A percentile compares a stretch with the other conserved stretches of the same genome.
These are phyloP conservation scores for Leccinum fibrillosum DNA, from an alignment of 768 basidiomycete genomes.

Conservation along the genomic window DNA sequence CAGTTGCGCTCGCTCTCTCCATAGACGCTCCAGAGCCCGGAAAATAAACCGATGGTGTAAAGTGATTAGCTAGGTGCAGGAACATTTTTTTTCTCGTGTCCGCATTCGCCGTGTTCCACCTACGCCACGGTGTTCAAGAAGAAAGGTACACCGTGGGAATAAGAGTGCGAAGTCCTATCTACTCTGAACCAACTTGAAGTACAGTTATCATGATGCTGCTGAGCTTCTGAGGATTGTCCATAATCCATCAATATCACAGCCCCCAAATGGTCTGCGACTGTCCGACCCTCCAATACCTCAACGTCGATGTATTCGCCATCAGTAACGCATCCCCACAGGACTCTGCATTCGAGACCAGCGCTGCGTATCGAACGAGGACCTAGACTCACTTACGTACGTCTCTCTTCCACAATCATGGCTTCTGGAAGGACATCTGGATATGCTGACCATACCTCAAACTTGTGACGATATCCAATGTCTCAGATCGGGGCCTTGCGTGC, in stretches of 20 bases:
- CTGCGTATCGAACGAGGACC: slow-evolving; percentile 1
- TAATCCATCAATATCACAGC: no score
- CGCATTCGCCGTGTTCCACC: no score
- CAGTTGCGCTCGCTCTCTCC: no score
- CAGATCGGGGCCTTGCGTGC: slow-evolving; percentile 40
- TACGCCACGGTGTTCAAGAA: no score
- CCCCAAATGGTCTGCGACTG: slow-evolving; percentile 1
- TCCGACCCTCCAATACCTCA: slow-evolving; percentile 21
- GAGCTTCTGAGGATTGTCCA: no score
- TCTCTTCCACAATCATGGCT: slow-evolving; percentile 24
- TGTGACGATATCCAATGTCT: background rate
- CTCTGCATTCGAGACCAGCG: slow-evolving; percentile 7
- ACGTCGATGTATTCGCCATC: slow-evolving; percentile 9
- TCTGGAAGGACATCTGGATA: slow-evolving; percentile 34
- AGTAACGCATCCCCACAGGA: slow-evolving; percentile 8
- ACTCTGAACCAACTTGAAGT: no score
- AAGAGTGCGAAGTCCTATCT: no score
- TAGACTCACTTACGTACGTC: background rate
- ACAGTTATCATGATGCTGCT: no score
- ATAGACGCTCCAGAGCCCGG: no score
- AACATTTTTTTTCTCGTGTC: background rate
- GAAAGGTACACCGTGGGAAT: no score
- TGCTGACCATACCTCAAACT: background rate
- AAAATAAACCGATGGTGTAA: background rate
- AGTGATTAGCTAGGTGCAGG: background rate